Percentiles rank a stretch among this genome's conserved stretches.
Evolutionary conservation across 2,329 filamentous ascomycete species (phyloP).

Genomic region (Chrysosporium keratinophilum): DNA sequence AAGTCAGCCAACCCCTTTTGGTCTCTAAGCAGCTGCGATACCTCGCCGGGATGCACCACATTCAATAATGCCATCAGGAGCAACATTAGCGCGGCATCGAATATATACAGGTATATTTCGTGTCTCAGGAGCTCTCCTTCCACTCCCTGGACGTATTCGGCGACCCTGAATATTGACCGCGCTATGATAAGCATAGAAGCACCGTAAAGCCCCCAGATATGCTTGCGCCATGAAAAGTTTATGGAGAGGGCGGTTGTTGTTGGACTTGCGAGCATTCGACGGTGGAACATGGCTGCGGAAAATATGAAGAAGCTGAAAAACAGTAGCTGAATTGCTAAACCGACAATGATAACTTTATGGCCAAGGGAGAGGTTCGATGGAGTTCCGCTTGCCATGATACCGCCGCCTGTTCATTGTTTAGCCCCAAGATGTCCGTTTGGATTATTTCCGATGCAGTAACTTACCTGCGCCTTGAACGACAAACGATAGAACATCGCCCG

Average conservation of each 20-base stretch:
- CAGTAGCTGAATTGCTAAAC: constrained; percentile 48
- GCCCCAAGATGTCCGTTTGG: background rate
- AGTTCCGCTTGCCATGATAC: constrained; percentile 22
- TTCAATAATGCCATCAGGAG: constrained; percentile 18
- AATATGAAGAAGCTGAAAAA: constrained; percentile 48
- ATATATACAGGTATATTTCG: constrained; percentile 27
- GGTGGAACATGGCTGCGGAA: constrained; percentile 42
- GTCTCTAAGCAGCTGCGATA: constrained; percentile 3
- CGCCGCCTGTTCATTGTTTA: constrained; percentile 20
- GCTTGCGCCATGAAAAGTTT: constrained; percentile 23
- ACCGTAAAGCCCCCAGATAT: constrained; percentile 25
- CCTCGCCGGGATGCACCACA: constrained; percentile 13
- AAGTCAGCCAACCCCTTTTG: background rate
- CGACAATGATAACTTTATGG: constrained; percentile 42
- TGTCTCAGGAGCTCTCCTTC: constrained; percentile 24
- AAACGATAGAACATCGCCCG: constrained; percentile 24
- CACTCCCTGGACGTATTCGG: constrained; percentile 26
- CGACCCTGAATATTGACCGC: constrained; percentile 27
- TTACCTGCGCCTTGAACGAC: constrained; percentile 23
- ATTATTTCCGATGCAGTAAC: background rate
- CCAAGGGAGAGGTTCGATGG: constrained; percentile 16
- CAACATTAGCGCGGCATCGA: constrained; percentile 26
- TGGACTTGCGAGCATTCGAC: constrained; percentile 30
- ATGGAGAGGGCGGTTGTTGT: constrained; percentile 16
- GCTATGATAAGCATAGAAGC: constrained; percentile 25